These are phyloP conservation scores for Talaromyces funiculosus DNA, from an alignment of 2,329 filamentous ascomycete genomes.

Conservation along the genomic window DNA sequence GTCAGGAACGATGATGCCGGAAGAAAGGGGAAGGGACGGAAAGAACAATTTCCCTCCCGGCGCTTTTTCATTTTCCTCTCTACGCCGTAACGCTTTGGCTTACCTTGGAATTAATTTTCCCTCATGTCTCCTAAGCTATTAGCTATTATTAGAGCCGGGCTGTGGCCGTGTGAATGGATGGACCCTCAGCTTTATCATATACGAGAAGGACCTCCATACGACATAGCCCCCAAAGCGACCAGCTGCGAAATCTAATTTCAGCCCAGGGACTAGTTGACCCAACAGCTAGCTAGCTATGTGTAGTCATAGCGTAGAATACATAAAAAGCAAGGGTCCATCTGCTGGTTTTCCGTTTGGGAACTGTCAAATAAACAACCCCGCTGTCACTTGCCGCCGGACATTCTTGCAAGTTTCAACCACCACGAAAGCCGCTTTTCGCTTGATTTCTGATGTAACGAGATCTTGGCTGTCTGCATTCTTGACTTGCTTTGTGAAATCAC, in stretches of 20 bases:
- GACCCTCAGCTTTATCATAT: neutral
- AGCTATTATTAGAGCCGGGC: neutral
- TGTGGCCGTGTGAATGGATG: neutral
- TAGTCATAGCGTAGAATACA: neutral
- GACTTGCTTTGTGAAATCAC: neutral
- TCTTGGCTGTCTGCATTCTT: neutral
- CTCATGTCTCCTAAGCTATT: no score
- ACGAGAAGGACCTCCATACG: neutral
- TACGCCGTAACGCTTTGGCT: neutral
- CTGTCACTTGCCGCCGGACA: neutral
- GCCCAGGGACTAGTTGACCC: neutral
- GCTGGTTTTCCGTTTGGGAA: neutral
- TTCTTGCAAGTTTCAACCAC: neutral
- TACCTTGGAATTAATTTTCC: neutral
- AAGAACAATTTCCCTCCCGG: conserved; percentile 7
- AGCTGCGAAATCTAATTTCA: neutral
- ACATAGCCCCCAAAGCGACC: neutral
- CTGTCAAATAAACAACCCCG: neutral
- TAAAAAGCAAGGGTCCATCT: neutral
- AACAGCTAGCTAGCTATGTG: neutral
- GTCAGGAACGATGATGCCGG: neutral
- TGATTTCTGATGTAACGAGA: conserved; percentile 1
- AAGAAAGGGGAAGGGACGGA: neutral
- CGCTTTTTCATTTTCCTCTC: neutral
- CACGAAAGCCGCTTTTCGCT: neutral